Percentiles rank a stretch among this genome's conserved stretches.
Conservation (phyloP, 1,284 basidiomycete species). For the Tilletia setariae region DNA sequence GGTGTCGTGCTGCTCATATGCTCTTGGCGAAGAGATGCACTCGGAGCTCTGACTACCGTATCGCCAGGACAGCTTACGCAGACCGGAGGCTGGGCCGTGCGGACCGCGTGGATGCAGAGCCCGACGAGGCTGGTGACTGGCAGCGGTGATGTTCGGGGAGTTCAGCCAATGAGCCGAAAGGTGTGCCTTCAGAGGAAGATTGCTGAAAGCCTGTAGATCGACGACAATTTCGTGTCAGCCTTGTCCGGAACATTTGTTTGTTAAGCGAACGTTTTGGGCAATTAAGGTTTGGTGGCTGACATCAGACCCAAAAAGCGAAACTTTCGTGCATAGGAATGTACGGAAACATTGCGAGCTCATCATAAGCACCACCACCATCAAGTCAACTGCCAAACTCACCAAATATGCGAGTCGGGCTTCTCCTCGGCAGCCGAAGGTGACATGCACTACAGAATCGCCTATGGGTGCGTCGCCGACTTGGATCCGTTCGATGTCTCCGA, state of each 20-base stretch:
- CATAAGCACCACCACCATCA: background rate
- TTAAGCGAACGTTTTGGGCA: background rate
- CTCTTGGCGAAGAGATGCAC: too few species aligned
- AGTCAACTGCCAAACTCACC: background rate
- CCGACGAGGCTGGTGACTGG: slow-evolving; percentile 5
- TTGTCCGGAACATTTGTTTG: background rate
- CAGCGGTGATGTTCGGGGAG: background rate
- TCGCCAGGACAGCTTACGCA: background rate
- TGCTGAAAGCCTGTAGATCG: slow-evolving; percentile 6
- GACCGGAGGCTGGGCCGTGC: background rate
- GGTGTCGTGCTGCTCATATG: too few species aligned
- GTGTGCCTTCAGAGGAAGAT: slow-evolving; percentile 11
- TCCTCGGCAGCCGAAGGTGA: background rate
- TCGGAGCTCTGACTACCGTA: too few species aligned
- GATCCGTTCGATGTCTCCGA: background rate
- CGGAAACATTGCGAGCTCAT: background rate
- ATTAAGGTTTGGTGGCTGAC: slow-evolving; percentile 9
- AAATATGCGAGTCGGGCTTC: slow-evolving; percentile 2
- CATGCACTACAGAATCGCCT: background rate
- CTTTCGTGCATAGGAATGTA: background rate
- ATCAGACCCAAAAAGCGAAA: background rate
- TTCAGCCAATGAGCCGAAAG: slow-evolving; percentile 10
- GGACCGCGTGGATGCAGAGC: background rate
- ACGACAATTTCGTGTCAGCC: background rate
- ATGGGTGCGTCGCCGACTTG: background rate